Base-by-base conservation (phyloP, 2,329 filamentous ascomycete genomes). In the Exophiala alcalophila region DNA sequence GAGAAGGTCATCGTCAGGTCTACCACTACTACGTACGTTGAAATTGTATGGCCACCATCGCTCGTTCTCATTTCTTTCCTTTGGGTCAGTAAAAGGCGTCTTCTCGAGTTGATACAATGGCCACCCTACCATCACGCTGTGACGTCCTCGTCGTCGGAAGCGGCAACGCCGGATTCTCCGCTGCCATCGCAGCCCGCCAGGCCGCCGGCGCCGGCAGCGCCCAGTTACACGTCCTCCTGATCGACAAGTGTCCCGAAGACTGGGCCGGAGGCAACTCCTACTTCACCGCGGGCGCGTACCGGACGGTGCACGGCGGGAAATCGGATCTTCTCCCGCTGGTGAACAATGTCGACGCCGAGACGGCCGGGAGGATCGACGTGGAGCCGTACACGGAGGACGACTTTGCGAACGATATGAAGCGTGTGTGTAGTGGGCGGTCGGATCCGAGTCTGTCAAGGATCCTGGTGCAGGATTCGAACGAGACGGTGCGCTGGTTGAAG, bases 261-360 rank as follows among this genome's bases (percentile, higher is more conserved):
- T 81, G 78, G 74, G 76, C 72, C 0, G 81, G 80, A 9, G 80
- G 80, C 1, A 84, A 84, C 56, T 71, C 71, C 0, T 82, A 74
- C 56, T 84, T 83, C 63, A 83, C 80, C 0, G 80, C 81, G 0
- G 81, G 78, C 1, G 80, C 78, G 2, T 81, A 75, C 57, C 73
- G 82, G 5, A 78, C 72, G 1, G 70, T 66, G 1, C 77, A 82
- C 54, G 41, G 56, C 5, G 81, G 81, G 0, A 64, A 81, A 0
- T 8, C 57, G 0, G 80, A 83, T 53, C 54, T 85, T 0, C 61
- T 83, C 0, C 77, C 79, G 0, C 56, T 84, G 3, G 77, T 84
- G 33, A 78, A 77, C 57, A 83, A 83, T 49, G 72, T 78, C 1
- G 59, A 69, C 15, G 37, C 40, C 10, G 50, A 50, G 21, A 40